Base-by-base conservation (phyloP, 768 basidiomycete species). In the Tylopilus subfusipes region DNA sequence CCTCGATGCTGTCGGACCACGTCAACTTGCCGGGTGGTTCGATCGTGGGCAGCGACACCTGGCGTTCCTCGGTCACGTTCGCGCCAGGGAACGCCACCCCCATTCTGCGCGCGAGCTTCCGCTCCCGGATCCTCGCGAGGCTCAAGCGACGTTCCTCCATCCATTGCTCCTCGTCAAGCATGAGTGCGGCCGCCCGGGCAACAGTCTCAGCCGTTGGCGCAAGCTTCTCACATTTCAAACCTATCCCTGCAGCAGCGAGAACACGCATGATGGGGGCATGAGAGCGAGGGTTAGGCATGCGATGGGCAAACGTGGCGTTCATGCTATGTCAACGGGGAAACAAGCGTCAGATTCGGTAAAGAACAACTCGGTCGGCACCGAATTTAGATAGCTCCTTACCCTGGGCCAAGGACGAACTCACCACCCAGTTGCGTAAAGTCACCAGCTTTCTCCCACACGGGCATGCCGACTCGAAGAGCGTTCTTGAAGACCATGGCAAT, bases 401-500 rank as follows among this genome's bases (percentile, higher is more conserved):
- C 83, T 10, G 83, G 82, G 14, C 82, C 82, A 16, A 89, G 75
- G 24, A 89, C 79, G 65, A 96, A 95, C 73, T 98, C 95, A 22
- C 94, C 95, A 11, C 94, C 94, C 19, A 96, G 76, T 70, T 95
- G 91, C 39, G 78, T 71, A 40, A 84, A 68, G 62, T 93, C 85
- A 0, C 92, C 92, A 3, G 85, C 87, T 55, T 81, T 82, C 73
- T 86, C 86, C 83, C 88, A 89, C 14, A 91, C 75, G 0, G 90
- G 90, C 85, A 95, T 87, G 24, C 85, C 82, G 25, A 83, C 81
- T 53, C 82, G 82, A 46, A 93, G 64, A 3, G 87, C 86, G 56
- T 86, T 83, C 55, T 80, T 71, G 33, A 90, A 76, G 22, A 92
- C 88, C 77, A 82, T 82, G n/a, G 84, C 83, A 33, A 90, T 81